Percentiles rank a stretch among this genome's conserved stretches.
Evolutionary conservation across 352 stramenopile genomes (phyloP).

Genomic region (Globisporangium echinulatum): DNA sequence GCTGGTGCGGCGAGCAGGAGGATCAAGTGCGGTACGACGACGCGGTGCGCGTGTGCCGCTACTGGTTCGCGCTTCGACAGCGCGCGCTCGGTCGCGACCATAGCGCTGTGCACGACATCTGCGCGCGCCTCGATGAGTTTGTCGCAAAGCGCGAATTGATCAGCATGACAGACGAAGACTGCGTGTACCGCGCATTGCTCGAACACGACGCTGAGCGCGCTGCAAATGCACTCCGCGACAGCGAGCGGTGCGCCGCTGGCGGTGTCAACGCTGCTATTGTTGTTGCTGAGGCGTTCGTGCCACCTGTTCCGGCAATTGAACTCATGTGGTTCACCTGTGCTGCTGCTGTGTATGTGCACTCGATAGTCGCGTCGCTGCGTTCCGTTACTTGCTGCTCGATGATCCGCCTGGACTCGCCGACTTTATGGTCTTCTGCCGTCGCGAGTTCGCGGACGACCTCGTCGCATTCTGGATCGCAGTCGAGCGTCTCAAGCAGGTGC

Average conservation of each 20-base stretch:
- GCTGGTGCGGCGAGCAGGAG: constrained; percentile 9
- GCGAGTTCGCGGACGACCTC: constrained; percentile 52
- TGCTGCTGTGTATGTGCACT: not conserved
- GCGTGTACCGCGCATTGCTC: constrained; percentile 18
- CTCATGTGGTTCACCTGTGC: not conserved
- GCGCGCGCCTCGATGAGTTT: constrained; percentile 24
- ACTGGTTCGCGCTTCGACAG: constrained; percentile 14
- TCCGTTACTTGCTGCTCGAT: constrained; percentile 32
- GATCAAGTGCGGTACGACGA: constrained; percentile 17
- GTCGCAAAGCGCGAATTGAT: constrained; percentile 28
- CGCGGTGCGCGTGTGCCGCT: constrained; percentile 19
- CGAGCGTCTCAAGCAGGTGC: constrained; percentile 46
- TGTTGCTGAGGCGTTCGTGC: too few species aligned
- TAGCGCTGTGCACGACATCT: constrained; percentile 16
- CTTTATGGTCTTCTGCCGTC: constrained; percentile 38
- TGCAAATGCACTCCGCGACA: constrained; percentile 18
- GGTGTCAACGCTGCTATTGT: not conserved
- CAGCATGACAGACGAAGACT: constrained; percentile 27
- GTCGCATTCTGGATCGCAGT: constrained; percentile 55
- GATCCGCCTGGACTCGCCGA: constrained; percentile 19
- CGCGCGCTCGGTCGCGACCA: constrained; percentile 8
- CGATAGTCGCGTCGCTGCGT: constrained; percentile 25
- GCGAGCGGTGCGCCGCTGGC: constrained; percentile 18
- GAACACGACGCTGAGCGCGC: constrained; percentile 15
- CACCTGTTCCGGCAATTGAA: too few species aligned